These are phyloP conservation scores for Phytophthora rubi DNA, from an alignment of 352 stramenopile genomes.

Conservation along the genomic window DNA sequence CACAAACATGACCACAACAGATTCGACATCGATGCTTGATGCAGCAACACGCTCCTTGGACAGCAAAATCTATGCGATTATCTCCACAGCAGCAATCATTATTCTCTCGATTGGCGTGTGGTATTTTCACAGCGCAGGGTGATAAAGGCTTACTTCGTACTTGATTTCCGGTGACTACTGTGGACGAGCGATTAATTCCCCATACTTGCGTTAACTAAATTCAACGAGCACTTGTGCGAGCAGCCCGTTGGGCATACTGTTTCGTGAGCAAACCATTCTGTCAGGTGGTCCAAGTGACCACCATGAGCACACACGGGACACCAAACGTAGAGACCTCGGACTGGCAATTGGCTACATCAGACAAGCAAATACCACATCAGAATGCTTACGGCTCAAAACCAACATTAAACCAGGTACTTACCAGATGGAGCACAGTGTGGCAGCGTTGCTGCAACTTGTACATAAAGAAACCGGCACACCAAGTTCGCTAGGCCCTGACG, in stretches of 20 bases:
- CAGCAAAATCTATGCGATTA: constrained; percentile 14
- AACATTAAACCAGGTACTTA: constrained; percentile 33
- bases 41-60: constrained; percentile 19
- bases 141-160: not conserved
- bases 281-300: constrained; percentile 85
- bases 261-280: constrained; percentile 80
- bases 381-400: not conserved
- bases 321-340: constrained; percentile 91
- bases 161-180: not conserved
- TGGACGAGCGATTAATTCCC: not conserved
- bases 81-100: constrained; percentile 30
- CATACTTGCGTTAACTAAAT: constrained; percentile 32
- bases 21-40: constrained; percentile 17
- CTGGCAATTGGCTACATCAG: constrained; percentile 74
- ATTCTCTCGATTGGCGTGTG: constrained; percentile 27
- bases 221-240: constrained; percentile 69
- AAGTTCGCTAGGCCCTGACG: constrained; percentile 38
- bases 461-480: constrained; percentile 53
- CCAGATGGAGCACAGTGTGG: constrained; percentile 89
- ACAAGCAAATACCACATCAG: constrained; percentile 13
- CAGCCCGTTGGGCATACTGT: constrained; percentile 80
- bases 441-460: constrained; percentile 73
- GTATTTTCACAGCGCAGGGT: constrained; percentile 35
- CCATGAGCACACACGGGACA: constrained; percentile 92
- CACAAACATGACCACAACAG: constrained; percentile 15